Evolutionary conservation across 2,329 filamentous ascomycete species (phyloP), one percentile per base, ranked within the genome.

Genomic region (Coniochaeta sp.): DNA sequence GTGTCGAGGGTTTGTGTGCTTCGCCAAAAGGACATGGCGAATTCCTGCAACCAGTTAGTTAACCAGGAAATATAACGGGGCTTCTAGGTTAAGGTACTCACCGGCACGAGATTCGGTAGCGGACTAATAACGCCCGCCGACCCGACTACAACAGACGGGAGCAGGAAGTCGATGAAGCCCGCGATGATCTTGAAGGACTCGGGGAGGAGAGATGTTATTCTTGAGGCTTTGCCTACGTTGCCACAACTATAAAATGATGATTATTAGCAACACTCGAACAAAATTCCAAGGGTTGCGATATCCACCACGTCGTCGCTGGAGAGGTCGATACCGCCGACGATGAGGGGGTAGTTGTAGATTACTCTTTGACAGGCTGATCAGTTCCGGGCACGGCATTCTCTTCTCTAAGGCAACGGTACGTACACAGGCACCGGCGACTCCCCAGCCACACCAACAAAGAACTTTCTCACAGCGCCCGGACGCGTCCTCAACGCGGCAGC

Each of bases 401-500:
- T 56, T 48, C 4, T 40, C 58, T n/a, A 58, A 50, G 49, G 57
- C 61, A 10, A 56, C 58, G n/a, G 58, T 56, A 26, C 57, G 26
- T 47, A 60, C 57, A 60, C 55, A 2, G 58, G 59, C 13, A 62
- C 49, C 1, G 58, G 59, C 5, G 54, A 57, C 12, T 50, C 55
- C 9, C 42, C 31, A 7, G 31, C 31, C 12, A 33, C 31, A 7
- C 16, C 31, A 14, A 33, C 31, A n/a, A 33, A 33, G 31, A 33
- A 33, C 31, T 33, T n/a, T 10, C 31, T 33, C 12, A 33, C 4
- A n/a, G 31, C 31, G 7, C 31, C 31, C 12, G 13, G 31, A 4
- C 16, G 12, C 31, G 13, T 33, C 10, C 66, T 64, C 1, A 65
- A 64, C 24, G 67, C 59, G 7, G 61, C 57, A 4, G 74, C 72